These are phyloP conservation scores for Hymenoscyphus salicellus DNA, from an alignment of 2,329 filamentous ascomycete genomes.

Conservation along the genomic window DNA sequence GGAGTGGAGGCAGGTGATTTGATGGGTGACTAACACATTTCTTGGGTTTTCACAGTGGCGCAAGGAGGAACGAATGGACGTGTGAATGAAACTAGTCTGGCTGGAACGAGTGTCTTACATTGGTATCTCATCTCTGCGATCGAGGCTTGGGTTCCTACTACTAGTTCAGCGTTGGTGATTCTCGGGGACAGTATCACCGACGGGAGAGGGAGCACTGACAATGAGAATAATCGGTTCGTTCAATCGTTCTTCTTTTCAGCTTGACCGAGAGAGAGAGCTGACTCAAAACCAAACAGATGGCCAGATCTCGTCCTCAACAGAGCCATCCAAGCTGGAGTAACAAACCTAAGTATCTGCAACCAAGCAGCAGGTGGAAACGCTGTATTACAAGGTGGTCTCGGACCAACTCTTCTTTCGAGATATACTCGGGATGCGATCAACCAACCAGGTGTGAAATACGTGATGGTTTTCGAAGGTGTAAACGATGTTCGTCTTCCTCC, in stretches of 20 bases:
- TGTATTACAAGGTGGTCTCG: constrained; percentile 58
- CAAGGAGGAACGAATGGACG: constrained; percentile 32
- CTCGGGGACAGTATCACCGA: constrained; percentile 68
- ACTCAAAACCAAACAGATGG: constrained; percentile 44
- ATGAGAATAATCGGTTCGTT: constrained; percentile 54
- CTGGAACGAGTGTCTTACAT: constrained; percentile 32
- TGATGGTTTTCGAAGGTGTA: constrained; percentile 66
- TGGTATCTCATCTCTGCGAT: constrained; percentile 61
- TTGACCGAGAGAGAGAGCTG: neutral
- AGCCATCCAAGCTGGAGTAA: constrained; percentile 47
- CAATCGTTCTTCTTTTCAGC: neutral
- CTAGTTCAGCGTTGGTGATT: constrained; percentile 48
- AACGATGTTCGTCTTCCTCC: constrained; percentile 46
- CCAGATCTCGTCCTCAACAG: constrained; percentile 53
- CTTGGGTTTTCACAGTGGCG: constrained; percentile 48
- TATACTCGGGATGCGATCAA: constrained; percentile 62
- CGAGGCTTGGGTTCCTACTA: constrained; percentile 51
- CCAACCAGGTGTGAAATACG: constrained; percentile 56
- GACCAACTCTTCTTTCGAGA: constrained; percentile 57
- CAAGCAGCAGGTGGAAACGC: constrained; percentile 67
- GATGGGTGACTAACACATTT: constrained; percentile 34
- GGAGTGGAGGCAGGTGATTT: neutral
- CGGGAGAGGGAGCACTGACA: constrained; percentile 60
- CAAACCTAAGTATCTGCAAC: constrained; percentile 56
- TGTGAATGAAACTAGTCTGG: constrained; percentile 46